Conservation (phyloP, 192 early-diverging fungal genomes). For the Diversispora epigaea region DNA sequence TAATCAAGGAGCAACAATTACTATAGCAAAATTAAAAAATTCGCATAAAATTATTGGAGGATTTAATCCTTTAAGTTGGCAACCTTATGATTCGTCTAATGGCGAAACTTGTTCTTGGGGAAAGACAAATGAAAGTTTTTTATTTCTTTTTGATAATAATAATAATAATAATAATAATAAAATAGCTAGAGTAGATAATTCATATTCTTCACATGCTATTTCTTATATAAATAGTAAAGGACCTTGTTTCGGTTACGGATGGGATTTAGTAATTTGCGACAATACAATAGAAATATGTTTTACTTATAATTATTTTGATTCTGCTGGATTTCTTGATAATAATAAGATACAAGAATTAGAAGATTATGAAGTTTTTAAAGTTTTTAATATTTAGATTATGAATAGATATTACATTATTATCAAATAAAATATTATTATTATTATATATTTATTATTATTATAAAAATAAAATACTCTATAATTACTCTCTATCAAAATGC, state of each 20-base stretch:
- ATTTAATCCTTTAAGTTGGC: constrained; percentile 34
- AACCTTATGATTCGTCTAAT: background rate
- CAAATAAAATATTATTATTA: too few species aligned
- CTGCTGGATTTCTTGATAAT: background rate
- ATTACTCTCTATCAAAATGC: too few species aligned
- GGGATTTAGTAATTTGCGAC: background rate
- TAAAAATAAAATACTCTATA: too few species aligned
- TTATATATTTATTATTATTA: too few species aligned
- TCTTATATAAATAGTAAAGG: background rate
- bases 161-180: background rate
- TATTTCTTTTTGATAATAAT: background rate
- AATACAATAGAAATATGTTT: background rate
- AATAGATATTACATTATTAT: too few species aligned
- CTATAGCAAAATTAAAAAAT: constrained; percentile 20
- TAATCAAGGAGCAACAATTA: constrained; percentile 32
- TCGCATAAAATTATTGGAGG: constrained; percentile 33
- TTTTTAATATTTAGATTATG: background rate
- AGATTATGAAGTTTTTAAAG: background rate
- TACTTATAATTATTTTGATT: background rate
- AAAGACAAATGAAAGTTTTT: background rate
- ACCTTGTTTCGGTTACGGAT: background rate
- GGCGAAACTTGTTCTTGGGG: too few species aligned
- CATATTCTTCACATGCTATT: background rate
- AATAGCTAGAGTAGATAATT: background rate
- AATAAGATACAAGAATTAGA: background rate